Percentiles rank a stretch among this genome's conserved stretches.
phyloP scores from a whole-genome alignment of 2,329 filamentous ascomycete species.

The Fusarium sp. region DNA sequence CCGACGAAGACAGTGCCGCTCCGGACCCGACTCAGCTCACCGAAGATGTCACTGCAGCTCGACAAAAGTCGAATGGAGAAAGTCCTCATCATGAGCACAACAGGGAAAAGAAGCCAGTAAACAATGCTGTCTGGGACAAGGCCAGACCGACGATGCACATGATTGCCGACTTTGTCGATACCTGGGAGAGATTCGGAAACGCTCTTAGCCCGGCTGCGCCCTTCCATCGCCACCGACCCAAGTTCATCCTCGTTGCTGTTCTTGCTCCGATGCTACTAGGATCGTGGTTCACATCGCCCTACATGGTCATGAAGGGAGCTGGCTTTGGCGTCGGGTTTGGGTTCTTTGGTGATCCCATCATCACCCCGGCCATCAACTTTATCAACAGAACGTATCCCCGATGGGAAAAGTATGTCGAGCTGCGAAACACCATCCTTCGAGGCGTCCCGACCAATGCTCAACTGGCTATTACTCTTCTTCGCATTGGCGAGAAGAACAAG shows the following conservation, averaged over 20 bases:
- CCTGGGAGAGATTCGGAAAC: constrained; percentile 61
- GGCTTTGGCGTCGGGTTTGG: constrained; percentile 75
- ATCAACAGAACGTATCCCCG: constrained; percentile 71
- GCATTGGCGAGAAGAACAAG: constrained; percentile 82
- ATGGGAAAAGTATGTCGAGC: constrained; percentile 78
- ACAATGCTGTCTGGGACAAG: constrained; percentile 78
- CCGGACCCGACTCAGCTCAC: constrained; percentile 59
- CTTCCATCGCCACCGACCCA: constrained; percentile 63
- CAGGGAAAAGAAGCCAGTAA: constrained; percentile 81
- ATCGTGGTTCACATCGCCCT: constrained; percentile 64
- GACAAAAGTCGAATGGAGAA: constrained; percentile 56
- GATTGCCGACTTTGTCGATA: constrained; percentile 58
- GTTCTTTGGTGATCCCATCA: constrained; percentile 83
- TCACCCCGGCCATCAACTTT: constrained; percentile 65
- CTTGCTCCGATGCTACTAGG: constrained; percentile 61
- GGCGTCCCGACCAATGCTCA: constrained; percentile 89
- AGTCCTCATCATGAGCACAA: constrained; percentile 61
- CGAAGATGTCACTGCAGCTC: constrained; percentile 52
- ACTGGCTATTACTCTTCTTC: constrained; percentile 80
- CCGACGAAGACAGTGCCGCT: constrained; percentile 60
- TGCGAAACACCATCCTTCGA: constrained; percentile 79
- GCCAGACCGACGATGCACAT: constrained; percentile 76
- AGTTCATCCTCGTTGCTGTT: constrained; percentile 62
- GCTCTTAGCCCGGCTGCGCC: constrained; percentile 71
- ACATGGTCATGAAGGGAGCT: constrained; percentile 70